These are phyloP conservation scores for Lyophyllum atratum DNA, from an alignment of 768 basidiomycete genomes.

Conservation along the genomic window DNA sequence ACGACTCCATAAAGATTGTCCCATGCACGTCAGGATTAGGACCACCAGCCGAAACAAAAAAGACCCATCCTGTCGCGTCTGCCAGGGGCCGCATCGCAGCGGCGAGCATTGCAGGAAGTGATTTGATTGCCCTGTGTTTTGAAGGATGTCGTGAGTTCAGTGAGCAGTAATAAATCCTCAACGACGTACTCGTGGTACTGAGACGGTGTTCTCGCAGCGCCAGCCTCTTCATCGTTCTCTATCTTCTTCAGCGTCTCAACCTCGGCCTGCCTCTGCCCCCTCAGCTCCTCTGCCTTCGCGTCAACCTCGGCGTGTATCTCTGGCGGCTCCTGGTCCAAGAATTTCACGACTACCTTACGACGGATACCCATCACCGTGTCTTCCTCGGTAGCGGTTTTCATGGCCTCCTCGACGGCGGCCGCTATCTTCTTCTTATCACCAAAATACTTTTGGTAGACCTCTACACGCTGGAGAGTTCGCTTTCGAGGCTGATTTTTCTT, in stretches of 20 bases:
- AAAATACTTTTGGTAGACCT: not conserved
- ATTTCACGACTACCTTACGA: no score
- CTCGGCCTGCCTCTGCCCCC: no score
- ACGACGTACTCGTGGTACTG: no score
- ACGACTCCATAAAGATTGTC: constrained; percentile 9
- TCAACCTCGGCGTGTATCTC: no score
- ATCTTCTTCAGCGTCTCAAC: no score
- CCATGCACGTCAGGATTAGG: constrained; percentile 5
- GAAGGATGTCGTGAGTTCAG: no score
- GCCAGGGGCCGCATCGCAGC: not conserved
- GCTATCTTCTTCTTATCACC: not conserved
- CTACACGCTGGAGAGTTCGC: not conserved
- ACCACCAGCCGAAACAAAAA: constrained; percentile 6
- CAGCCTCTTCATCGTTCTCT: no score
- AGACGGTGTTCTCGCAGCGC: no score
- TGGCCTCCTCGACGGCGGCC: not conserved
- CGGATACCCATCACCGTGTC: no score
- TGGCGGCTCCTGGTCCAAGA: no score
- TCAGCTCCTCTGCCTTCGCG: no score
- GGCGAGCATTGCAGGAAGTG: not conserved
- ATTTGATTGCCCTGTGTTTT: not conserved
- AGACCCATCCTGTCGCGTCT: constrained; percentile 14
- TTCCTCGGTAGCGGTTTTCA: not conserved
- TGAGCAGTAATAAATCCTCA: no score
- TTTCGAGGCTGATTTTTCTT: not conserved